phyloP scores from a whole-genome alignment of 345 rosid species.

The Gossypium stocksii region DNA sequence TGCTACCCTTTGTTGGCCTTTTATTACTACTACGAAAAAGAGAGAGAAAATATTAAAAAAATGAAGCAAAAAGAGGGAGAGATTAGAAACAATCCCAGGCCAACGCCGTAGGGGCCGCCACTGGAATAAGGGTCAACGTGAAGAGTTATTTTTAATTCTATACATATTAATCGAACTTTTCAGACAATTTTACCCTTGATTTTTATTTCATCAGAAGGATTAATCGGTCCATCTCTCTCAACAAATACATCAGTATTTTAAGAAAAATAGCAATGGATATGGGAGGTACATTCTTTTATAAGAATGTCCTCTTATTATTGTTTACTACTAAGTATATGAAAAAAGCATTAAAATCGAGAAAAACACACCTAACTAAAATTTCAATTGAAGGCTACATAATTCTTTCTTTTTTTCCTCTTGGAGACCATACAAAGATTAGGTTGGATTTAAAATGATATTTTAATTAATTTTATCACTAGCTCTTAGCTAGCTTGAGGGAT shows the following conservation, averaged over 20 bases:
- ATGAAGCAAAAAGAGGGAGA: neutral
- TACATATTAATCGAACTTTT: neutral
- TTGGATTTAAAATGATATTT: neutral
- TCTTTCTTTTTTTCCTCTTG: neutral
- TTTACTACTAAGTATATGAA: neutral
- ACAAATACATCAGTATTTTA: neutral
- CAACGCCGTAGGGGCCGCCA: constrained; percentile 99
- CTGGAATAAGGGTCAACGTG: constrained; percentile 32
- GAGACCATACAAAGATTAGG: neutral
- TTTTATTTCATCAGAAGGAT: neutral
- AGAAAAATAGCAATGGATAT: neutral
- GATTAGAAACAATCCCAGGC: constrained; percentile 39
- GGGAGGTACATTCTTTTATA: neutral
- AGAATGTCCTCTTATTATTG: neutral
- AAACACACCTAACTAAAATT: neutral
- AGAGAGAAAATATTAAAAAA: neutral
- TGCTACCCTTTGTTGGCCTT: constrained; percentile 37
- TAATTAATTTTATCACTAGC: neutral
- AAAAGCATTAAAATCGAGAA: neutral
- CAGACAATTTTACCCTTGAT: neutral
- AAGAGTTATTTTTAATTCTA: neutral
- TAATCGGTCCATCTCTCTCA: neutral
- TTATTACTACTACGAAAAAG: constrained; percentile 27
- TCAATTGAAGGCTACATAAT: neutral
- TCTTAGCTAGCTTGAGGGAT: neutral